Percentiles rank a stretch among this genome's conserved stretches.
phyloP scores from a whole-genome alignment of 78 protist species.

The Bigelowiella natans region DNA sequence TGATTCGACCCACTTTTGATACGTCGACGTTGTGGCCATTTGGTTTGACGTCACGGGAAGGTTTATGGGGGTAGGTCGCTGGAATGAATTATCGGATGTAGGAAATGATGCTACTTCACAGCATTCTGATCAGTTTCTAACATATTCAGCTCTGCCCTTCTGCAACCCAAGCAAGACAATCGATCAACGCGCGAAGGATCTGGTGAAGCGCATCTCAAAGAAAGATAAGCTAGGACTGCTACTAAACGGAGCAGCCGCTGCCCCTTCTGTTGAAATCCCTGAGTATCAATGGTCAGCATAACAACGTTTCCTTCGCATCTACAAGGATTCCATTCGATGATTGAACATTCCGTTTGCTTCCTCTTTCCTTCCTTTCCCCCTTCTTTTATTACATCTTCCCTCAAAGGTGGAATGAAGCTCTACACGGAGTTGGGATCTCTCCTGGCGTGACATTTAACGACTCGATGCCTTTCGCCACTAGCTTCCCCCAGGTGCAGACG shows the following conservation, averaged over 20 bases:
- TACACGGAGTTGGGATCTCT: not conserved
- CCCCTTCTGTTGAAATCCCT: not conserved
- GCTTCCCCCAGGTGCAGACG: not conserved
- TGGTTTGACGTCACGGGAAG: no score
- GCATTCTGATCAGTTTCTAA: no score
- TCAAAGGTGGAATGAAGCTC: conserved; percentile 5
- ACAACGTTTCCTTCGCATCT: not conserved
- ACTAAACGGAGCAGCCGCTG: not conserved
- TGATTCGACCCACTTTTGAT: no score
- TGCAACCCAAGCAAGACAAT: no score
- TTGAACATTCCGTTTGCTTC: no score
- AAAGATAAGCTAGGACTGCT: not conserved
- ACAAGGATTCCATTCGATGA: not conserved
- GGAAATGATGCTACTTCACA: no score
- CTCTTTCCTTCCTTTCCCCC: no score
- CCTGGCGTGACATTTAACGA: not conserved
- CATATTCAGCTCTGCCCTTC: no score
- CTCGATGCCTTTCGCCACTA: not conserved
- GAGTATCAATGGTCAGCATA: not conserved
- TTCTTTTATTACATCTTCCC: no score
- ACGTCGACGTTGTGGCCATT: no score
- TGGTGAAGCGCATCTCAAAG: not conserved
- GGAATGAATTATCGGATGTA: no score
- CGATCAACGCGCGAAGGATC: not conserved
- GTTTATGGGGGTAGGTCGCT: no score